Conservation (phyloP, 148 eudicot genomes). For the Rhododendron ovatum region DNA sequence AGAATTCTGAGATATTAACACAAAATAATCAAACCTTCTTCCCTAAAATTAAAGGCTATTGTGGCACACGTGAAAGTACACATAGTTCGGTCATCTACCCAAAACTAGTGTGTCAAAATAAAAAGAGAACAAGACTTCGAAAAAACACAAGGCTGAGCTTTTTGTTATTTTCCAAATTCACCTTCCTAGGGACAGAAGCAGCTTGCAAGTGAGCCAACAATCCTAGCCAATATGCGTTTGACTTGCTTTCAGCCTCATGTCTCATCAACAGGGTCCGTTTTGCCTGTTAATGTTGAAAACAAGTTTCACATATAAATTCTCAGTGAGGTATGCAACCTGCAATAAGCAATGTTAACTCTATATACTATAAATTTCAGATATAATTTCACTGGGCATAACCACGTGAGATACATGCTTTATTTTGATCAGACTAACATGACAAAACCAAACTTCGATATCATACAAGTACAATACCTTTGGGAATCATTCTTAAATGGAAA, state of each 20-base stretch:
- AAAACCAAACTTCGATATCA: neutral
- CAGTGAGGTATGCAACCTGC: neutral
- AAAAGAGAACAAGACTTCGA: neutral
- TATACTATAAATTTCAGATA: neutral
- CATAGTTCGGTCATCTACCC: neutral
- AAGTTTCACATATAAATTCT: neutral
- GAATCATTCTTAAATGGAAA: neutral
- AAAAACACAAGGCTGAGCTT: neutral
- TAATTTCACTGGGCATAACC: neutral
- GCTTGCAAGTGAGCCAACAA: constrained; percentile 90
- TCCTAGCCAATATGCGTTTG: constrained; percentile 97
- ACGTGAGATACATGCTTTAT: neutral
- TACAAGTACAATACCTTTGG: neutral
- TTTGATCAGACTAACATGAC: neutral
- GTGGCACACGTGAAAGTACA: neutral
- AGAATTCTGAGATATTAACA: neutral
- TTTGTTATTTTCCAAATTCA: constrained; percentile 17
- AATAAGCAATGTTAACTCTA: neutral
- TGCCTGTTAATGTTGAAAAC: constrained; percentile 43
- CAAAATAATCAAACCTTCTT: neutral
- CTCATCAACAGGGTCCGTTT: constrained; percentile 87
- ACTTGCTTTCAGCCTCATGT: constrained; percentile 96
- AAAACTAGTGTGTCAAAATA: neutral
- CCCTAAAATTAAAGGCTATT: neutral
- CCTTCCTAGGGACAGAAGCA: constrained; percentile 85